Base-by-base conservation (phyloP, 345 rosid genomes). In the Dovyalis caffra region DNA sequence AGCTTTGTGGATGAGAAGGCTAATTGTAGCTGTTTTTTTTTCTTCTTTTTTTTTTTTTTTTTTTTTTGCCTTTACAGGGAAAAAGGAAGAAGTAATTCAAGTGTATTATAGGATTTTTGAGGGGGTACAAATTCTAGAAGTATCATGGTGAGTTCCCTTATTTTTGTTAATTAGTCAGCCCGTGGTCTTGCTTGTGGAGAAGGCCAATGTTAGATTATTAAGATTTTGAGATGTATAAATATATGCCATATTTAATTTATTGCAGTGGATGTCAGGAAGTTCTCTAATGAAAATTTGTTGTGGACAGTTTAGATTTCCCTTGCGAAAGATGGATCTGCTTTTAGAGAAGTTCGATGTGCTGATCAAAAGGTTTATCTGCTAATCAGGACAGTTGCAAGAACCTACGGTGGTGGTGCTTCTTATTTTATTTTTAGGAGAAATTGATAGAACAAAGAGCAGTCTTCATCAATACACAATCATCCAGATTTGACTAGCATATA, bases 41-140 rank as follows among this genome's bases (percentile, higher is more conserved):
- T 2, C 14, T 43, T 33, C 5, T 33, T 4, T 34, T 0, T 34
- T 34, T 28, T 70, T 40, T 64, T 68, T 66, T 78, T 73, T 9
- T 28, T 67, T 49, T 65, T 63, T 66, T 78, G n/a, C n/a, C n/a
- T n/a, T n/a, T 74, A 82, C 88, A 89, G 92, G 94, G 90, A 29
- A 88, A 91, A 86, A 88, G 90, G 83, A 85, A 88, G 91, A 88
- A 87, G 79, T 89, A 73, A 86, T 32, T 8, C 11, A 4, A 68
- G 43, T 18, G 0, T 14, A 21, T 28, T 16, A n/a, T 20, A 53
- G 35, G 33, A 33, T 49, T 32, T 32, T 56, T 51, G 31, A 35
- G 15, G 15, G 61, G 69, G 31, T 32, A 21, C 20, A 60, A 47
- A 18, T 20, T 47, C 29, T 25, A 15, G 8, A 1, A 25, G 68